phyloP scores from a whole-genome alignment of 768 basidiomycete species.

The Mycena sanguinolenta region DNA sequence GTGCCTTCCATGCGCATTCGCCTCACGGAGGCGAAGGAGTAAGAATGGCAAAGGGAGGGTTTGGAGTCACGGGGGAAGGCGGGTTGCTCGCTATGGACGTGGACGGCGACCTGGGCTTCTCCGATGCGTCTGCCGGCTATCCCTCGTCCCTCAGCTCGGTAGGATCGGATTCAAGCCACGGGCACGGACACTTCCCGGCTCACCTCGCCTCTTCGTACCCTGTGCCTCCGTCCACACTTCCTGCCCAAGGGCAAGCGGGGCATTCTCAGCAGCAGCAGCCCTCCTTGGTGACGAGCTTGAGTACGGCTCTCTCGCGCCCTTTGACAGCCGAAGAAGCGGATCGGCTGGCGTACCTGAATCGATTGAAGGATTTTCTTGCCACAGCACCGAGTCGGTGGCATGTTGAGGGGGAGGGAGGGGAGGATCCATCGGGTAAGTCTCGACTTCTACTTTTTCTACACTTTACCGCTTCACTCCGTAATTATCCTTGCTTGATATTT shows the following conservation, averaged over 20 bases:
- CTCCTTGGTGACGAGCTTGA: too few species aligned
- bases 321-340: constrained; percentile 77
- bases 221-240: not conserved
- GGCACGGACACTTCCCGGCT: too few species aligned
- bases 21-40: not conserved
- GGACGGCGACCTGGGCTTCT: constrained; percentile 17
- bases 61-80: not conserved
- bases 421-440: not conserved
- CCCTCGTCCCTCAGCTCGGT: too few species aligned
- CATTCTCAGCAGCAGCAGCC: too few species aligned
- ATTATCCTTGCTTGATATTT: too few species aligned
- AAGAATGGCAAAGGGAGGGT: not conserved
- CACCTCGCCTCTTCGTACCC: too few species aligned
- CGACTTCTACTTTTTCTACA: not conserved
- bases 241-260: too few species aligned
- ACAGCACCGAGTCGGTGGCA: constrained; percentile 87
- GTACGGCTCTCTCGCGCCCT: constrained; percentile 53
- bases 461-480: not conserved
- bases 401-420: constrained; percentile 21
- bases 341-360: constrained; percentile 79
- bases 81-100: constrained; percentile 32
- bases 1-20: constrained; percentile 58
- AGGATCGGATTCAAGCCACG: not conserved
- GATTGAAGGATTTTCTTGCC: constrained; percentile 90
- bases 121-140: not conserved